Base-by-base conservation (phyloP, 2,329 filamentous ascomycete species). In the Colletotrichum sp. region DNA sequence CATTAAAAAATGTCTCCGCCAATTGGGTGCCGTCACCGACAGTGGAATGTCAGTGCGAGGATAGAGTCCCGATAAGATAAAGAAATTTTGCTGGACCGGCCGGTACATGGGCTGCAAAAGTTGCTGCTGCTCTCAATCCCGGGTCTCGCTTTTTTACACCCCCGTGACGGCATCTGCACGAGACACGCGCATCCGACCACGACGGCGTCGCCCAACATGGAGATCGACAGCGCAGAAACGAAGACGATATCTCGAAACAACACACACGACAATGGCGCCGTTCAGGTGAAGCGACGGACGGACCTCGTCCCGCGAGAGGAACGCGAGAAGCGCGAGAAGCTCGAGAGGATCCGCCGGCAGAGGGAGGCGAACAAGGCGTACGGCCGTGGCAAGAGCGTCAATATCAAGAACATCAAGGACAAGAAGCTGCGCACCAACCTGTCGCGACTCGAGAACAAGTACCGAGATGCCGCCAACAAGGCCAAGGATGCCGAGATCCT, bases 401-500 rank as follows among this genome's bases (percentile, higher is more conserved):
- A 93, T 72, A 88, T 93, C 59, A 93, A 93, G 80, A 87, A 86
- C 11, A 91, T 98, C 79, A 94, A 92, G 79, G 95, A 98, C 87
- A 97, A 94, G 88, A 99, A 98, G 83, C 85, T 98, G 76, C 93
- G 95, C 63, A 90, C 91, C 15, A 98, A 95, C 76, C 86, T 99
- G 64, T 93, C 92, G 80, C 88, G 88, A 3, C 89, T 98, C 59
- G 97, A 99, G 82, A 86, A 87, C 73, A 97, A 97, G 83, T 96
- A 95, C 84, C 91, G 95, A 79, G 90, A 93, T 78, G 96, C 96
- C 2, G 87, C 94, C 1, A 84, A 97, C 43, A 93, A 94, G 82
- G 95, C 97, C 18, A 98, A 98, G 84, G 96, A 98, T 87, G 95
- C 96, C 27, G 97, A 99, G 84, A 97, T 99, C 71, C 86, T 99